Base-by-base conservation (phyloP, 1,284 basidiomycete genomes). In the Xerocomus minutiporus region DNA sequence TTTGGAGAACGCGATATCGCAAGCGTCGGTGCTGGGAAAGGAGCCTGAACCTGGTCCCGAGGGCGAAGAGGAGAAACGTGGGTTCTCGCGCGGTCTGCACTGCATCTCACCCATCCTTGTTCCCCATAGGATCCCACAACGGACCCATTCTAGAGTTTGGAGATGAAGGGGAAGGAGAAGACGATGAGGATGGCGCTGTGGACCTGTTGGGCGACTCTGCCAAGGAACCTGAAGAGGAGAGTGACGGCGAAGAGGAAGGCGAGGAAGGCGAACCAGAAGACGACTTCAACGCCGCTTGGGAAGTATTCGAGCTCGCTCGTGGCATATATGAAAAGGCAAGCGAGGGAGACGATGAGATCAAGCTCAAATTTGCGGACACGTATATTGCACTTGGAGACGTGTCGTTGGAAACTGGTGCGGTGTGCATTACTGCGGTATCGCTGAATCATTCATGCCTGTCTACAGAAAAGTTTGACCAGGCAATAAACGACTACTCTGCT, bases 201-300 rank as follows among this genome's bases (percentile, higher is more conserved):
- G 84, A 89, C 64, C 71, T 88, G 17, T 80, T 88, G 54, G 83
- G 73, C 1, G 75, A 82, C 54, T 77, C 77, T n/a, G 60, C 67
- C 46, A 74, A 75, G 54, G 73, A 71, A 43, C 68, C 68, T 8
- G 79, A 77, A 8, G 75, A 75, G 5, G 75, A 70, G 28, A 75
- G 68, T 0, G 78, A 71, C 0, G 76, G 71, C 0, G 75, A 73
- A 1, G 81, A 78, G 0, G 83, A 77, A 17, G 84, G 74, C 3
- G 84, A 81, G 1, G 83, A 85, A 11, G 84, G 64, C 3, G 87
- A 88, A 61, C 91, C 88, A 0, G 93, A 95, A 64, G 92, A 96
- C 61, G 92, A 96, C 66, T 95, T 93, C 69, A 94, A 93, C 60
- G 92, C 92, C 29, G 91, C 93, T 12, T 96, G 93, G 93, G 92